phyloP scores from a whole-genome alignment of 495 filamentous ascomycete genomes.

The Ascodesmis nigricans region DNA sequence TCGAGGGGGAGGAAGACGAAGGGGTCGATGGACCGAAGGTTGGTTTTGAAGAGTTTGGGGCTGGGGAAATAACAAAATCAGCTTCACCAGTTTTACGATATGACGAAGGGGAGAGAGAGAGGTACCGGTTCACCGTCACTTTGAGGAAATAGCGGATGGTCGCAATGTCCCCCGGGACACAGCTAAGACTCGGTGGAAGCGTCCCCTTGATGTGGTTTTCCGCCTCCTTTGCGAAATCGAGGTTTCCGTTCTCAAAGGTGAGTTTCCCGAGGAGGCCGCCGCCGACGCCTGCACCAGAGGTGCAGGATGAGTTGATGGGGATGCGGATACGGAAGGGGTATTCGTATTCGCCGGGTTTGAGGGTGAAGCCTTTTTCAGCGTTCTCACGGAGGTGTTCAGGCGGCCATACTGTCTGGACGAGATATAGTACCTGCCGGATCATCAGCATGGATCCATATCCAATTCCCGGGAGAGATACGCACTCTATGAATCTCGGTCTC shows the following conservation, averaged over 20 bases:
- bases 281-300: constrained; percentile 4
- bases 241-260: constrained; percentile 17
- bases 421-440: constrained; percentile 41
- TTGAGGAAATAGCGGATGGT: constrained; percentile 89
- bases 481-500: constrained; percentile 67
- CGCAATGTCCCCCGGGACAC: constrained; percentile 51
- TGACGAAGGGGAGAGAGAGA: background rate
- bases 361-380: constrained; percentile 32
- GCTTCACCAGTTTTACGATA: no score
- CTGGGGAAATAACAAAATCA: constrained; percentile 3
- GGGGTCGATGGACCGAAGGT: constrained; percentile 22
- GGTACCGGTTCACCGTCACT: constrained; percentile 39
- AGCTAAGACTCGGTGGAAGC: constrained; percentile 65
- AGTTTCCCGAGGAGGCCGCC: constrained; percentile 13
- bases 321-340: constrained; percentile 88
- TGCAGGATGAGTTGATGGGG: constrained; percentile 77
- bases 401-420: constrained; percentile 41
- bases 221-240: constrained; percentile 28
- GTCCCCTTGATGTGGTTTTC: constrained; percentile 59
- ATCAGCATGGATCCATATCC: constrained; percentile 5
- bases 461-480: constrained; percentile 5
- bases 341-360: constrained; percentile 58
- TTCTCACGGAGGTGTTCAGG: constrained; percentile 30
- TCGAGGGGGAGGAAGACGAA: constrained; percentile 87
- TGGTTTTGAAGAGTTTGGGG: constrained; percentile 17